Evolutionary conservation across 441 rosid species (phyloP).

Genomic region (Isatis lusitanica): DNA sequence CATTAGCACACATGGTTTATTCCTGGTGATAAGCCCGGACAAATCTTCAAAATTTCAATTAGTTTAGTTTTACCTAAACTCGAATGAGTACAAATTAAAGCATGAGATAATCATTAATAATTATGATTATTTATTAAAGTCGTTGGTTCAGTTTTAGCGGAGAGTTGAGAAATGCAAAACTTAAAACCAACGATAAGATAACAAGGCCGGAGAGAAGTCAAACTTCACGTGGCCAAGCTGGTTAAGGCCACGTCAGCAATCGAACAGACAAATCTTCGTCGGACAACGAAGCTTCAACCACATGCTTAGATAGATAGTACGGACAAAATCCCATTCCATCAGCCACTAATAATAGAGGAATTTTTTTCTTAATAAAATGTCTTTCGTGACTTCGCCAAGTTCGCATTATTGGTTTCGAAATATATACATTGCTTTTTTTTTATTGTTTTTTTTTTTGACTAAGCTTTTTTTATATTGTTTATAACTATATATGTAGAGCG

Average conservation of each 20-base stretch:
- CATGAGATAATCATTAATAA: background rate
- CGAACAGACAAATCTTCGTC: conserved; percentile 6
- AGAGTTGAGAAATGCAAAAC: conserved; percentile 13
- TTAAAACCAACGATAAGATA: background rate
- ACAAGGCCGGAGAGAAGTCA: conserved; percentile 19
- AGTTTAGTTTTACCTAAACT: conserved; percentile 1
- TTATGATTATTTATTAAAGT: background rate
- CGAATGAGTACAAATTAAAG: background rate
- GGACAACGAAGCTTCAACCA: conserved; percentile 34
- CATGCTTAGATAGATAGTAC: conserved; percentile 21
- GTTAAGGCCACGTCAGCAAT: conserved; percentile 12
- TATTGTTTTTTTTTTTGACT: background rate
- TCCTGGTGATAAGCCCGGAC: background rate
- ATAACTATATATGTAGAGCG: background rate
- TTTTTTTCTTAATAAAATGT: conserved; percentile 13
- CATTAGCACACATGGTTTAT: background rate
- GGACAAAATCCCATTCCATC: conserved; percentile 25
- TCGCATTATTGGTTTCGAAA: conserved; percentile 5
- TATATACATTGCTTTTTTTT: background rate
- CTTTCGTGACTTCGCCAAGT: conserved; percentile 10
- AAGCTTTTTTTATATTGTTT: background rate
- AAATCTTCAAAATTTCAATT: background rate
- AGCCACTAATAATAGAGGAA: background rate
- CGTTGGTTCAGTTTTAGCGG: background rate
- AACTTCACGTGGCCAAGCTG: conserved; percentile 33